Evolutionary conservation across 306 rosid genomes (phyloP).

Genomic region (Cucurbita maxima): DNA sequence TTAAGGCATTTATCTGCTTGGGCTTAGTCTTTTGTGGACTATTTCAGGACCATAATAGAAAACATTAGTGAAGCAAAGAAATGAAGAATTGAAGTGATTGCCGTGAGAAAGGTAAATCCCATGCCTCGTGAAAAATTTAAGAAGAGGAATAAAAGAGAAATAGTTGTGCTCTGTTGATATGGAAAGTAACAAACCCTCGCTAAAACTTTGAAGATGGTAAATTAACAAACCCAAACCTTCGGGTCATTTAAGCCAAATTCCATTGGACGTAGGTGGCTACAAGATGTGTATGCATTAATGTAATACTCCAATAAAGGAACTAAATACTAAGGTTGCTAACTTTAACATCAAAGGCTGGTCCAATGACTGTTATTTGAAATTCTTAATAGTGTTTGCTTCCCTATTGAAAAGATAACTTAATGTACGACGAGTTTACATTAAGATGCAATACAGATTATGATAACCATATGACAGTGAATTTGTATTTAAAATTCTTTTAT

Average conservation of each 20-base stretch:
- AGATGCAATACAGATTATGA: not conserved
- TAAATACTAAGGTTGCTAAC: not conserved
- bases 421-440: not conserved
- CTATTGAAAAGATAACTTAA: not conserved
- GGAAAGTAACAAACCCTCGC: not conserved
- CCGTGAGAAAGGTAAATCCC: not conserved
- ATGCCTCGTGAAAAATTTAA: not conserved
- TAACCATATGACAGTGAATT: not conserved
- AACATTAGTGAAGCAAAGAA: not conserved
- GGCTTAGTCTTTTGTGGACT: not conserved
- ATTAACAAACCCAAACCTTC: not conserved
- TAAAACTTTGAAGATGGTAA: not conserved
- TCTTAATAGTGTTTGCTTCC: not conserved
- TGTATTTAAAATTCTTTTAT: not conserved
- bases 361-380: not conserved
- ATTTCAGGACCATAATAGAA: not conserved
- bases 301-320: not conserved
- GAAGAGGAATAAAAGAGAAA: not conserved
- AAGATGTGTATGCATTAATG: not conserved
- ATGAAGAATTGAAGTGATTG: not conserved
- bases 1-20: not conserved
- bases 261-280: not conserved
- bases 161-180: not conserved
- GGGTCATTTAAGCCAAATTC: not conserved
- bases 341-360: not conserved